A percentile compares a stretch with the other conserved stretches of the same genome.
Evolutionary conservation across 192 early-diverging fungal species (phyloP).

Genomic region (Backusella luteola): DNA sequence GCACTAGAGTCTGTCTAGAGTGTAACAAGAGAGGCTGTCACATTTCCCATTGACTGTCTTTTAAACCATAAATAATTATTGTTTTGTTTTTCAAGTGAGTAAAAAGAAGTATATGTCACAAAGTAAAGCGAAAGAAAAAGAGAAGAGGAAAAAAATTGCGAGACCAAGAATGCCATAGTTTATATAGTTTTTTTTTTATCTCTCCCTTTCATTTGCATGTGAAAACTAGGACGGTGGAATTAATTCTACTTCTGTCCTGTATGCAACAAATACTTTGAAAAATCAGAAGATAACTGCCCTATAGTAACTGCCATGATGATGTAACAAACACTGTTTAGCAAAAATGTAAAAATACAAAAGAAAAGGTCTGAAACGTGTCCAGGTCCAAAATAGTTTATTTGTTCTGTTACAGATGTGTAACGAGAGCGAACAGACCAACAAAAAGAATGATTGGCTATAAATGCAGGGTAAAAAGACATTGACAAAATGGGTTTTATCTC

Average conservation of each 20-base stretch:
- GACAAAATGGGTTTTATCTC: neutral
- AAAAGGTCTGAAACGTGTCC: slow-evolving; percentile 3
- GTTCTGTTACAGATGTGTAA: neutral
- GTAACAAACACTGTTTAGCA: neutral
- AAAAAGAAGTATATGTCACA: neutral
- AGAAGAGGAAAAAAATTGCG: neutral
- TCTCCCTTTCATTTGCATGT: neutral
- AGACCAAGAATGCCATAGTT: neutral
- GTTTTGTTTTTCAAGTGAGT: neutral
- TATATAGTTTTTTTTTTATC: slow-evolving; percentile 3
- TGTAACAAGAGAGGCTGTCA: neutral
- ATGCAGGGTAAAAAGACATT: slow-evolving; percentile 3
- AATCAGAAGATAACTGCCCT: neutral
- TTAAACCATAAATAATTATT: neutral
- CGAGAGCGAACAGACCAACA: neutral
- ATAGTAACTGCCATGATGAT: neutral
- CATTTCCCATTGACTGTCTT: slow-evolving; percentile 1
- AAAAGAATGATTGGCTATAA: neutral
- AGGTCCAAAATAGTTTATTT: slow-evolving; percentile 9
- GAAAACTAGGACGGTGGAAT: slow-evolving; percentile 4
- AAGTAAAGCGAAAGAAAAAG: neutral
- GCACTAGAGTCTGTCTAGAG: neutral
- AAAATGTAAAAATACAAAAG: slow-evolving; percentile 1
- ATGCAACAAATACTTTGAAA: neutral
- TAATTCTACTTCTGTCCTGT: neutral